Percentiles rank a stretch among this genome's conserved stretches.
Evolutionary conservation across 371 early-diverging fungal genomes (phyloP).

Genomic region (Apophysomyces ossiformis): DNA sequence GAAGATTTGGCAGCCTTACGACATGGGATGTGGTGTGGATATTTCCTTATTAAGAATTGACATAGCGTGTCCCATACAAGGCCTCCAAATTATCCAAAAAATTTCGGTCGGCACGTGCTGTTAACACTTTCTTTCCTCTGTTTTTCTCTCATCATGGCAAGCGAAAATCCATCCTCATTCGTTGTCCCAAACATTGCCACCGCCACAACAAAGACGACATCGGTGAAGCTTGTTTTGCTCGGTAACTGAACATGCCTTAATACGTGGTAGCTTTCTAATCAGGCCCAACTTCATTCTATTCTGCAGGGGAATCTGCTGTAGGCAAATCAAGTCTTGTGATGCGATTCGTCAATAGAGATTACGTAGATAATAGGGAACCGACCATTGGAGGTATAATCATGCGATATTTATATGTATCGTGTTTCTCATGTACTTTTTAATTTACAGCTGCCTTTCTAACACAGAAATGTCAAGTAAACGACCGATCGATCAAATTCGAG

Average conservation of each 20-base stretch:
- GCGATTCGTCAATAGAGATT: slow-evolving; percentile 94
- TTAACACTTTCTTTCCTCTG: neutral
- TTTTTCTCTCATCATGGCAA: neutral
- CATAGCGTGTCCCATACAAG: too few species aligned
- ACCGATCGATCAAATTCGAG: slow-evolving; percentile 78
- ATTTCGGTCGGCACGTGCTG: neutral
- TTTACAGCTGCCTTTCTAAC: slow-evolving; percentile 83
- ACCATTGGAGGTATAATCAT: slow-evolving; percentile 86
- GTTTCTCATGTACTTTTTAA: neutral
- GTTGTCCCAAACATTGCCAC: neutral
- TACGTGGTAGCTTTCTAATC: neutral
- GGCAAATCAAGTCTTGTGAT: slow-evolving; percentile 83
- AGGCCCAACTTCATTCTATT: neutral
- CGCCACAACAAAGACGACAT: neutral
- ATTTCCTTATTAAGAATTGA: too few species aligned
- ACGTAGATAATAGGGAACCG: slow-evolving; percentile 94
- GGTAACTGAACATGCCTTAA: slow-evolving; percentile 13
- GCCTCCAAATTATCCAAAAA: neutral
- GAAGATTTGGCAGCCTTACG: too few species aligned
- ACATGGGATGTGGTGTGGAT: too few species aligned
- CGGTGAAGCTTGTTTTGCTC: slow-evolving; percentile 30
- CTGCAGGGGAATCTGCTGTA: slow-evolving; percentile 83
- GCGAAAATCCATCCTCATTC: neutral
- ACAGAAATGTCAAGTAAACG: slow-evolving; percentile 70
- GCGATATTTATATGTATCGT: too few species aligned